Conservation (phyloP, 305 asterid species). For the Nicotiana rustica region DNA sequence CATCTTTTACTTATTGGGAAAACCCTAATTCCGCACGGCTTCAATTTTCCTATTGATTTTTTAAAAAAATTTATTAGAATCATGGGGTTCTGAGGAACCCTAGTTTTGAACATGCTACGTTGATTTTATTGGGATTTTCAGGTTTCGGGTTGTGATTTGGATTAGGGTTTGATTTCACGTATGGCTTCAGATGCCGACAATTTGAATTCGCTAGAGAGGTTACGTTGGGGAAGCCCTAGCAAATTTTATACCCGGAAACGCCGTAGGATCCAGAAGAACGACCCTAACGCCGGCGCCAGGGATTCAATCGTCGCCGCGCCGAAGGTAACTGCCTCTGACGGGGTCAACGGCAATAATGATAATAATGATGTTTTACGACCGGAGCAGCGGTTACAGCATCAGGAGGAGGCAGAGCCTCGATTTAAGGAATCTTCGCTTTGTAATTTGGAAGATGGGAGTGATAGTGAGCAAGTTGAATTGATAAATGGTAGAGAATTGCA, state of each 20-base stretch:
- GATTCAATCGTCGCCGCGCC: conserved; percentile 40
- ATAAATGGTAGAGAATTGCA: conserved; percentile 1
- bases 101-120: conserved; percentile 18
- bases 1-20: conserved; percentile 35
- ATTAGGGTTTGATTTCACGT: conserved; percentile 45
- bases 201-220: conserved; percentile 52
- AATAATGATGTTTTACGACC: not conserved
- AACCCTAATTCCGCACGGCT: conserved; percentile 43
- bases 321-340: conserved; percentile 35
- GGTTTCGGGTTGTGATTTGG: conserved; percentile 45
- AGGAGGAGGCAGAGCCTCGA: not conserved
- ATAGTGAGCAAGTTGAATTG: not conserved
- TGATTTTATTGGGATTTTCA: conserved; percentile 34
- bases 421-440: not conserved
- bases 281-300: conserved; percentile 38
- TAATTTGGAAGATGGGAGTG: conserved; percentile 21
- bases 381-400: conserved; percentile 16
- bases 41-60: conserved; percentile 5
- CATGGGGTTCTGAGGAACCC: conserved; percentile 29
- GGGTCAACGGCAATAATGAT: conserved; percentile 19
- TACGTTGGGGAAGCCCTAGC: conserved; percentile 54
- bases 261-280: conserved; percentile 41
- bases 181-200: conserved; percentile 74
- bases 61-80: not conserved
- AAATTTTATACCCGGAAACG: conserved; percentile 67